Percentiles rank a stretch among this genome's conserved stretches.
phyloP scores from a whole-genome alignment of 352 stramenopile species.

The Peronospora belbahrii region DNA sequence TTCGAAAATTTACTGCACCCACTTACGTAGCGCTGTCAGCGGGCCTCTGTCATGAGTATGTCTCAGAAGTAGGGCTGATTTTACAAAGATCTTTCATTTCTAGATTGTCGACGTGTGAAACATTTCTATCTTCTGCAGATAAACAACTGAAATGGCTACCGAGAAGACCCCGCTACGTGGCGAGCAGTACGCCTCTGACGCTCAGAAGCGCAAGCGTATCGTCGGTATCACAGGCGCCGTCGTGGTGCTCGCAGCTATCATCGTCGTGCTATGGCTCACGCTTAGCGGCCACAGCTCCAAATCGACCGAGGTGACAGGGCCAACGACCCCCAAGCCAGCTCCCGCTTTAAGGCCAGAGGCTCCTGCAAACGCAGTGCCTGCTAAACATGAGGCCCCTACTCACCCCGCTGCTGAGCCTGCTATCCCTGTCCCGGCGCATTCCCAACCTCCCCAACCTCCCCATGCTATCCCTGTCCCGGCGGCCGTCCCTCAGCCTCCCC shows the following conservation, averaged over 20 bases:
- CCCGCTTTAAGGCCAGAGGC: constrained; percentile 16
- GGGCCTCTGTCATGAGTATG: constrained; percentile 1
- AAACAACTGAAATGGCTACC: constrained; percentile 17
- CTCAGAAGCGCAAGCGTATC: constrained; percentile 30
- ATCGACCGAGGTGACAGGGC: constrained; percentile 14
- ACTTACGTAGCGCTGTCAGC: constrained; percentile 6
- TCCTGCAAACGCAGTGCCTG: background rate
- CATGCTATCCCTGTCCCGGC: background rate
- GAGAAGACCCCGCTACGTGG: constrained; percentile 25
- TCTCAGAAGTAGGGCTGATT: background rate
- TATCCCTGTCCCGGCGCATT: background rate
- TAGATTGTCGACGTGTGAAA: constrained; percentile 9
- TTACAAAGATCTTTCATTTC: constrained; percentile 7
- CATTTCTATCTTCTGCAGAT: constrained; percentile 1
- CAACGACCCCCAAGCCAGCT: constrained; percentile 16
- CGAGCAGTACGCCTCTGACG: constrained; percentile 22
- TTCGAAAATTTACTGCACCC: constrained; percentile 19
- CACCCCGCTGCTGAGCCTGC: background rate
- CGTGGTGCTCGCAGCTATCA: constrained; percentile 21
- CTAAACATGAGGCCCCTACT: background rate
- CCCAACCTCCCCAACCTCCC: no score
- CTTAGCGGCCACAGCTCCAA: constrained; percentile 27
- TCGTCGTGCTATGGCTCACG: constrained; percentile 27
- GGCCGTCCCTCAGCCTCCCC: background rate
- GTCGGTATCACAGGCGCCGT: constrained; percentile 25